Base-by-base conservation (phyloP, 805 yeast species). In the Wickerhamomyces ciferrii region DNA sequence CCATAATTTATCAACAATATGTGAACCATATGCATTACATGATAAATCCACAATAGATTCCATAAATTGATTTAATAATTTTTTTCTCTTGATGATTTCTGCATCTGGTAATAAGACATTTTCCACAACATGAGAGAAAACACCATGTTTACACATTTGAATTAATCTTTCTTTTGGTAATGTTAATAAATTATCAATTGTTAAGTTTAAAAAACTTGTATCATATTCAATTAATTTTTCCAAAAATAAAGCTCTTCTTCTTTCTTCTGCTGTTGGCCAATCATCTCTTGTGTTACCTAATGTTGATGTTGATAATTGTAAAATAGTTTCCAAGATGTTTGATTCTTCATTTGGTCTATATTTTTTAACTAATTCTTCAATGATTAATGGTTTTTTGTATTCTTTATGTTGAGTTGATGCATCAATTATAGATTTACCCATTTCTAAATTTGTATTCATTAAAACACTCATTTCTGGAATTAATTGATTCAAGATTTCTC, bases 241-340 rank as follows among this genome's bases (percentile, higher is more conserved):
- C 47, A 87, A 66, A 54, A 90, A 84, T 18, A 87, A 55, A 0
- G 96, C 72, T 50, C 94, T 71, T 68, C 91, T 79, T 71, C 95
- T 78, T 61, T 88, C 96, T 56, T 87, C 94, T 0, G 90, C 85
- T 1, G 96, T 88, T 41, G 96, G 96, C 96, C 96, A 87, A 62
- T 88, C 96, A 54, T 81, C 95, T 52, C 78, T 78, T 2, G 89
- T 84, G 63, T 87, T 86, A 27, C 92, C 94, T 46, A 88, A 67
- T 0, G 96, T 88, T 0, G 95, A 86, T 1, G 77, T 68, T 5
- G 82, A 72, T 51, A 88, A 65, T 54, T 76, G 76, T 43, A 88
- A 69, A 21, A 84, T 76, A 49, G 83, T 84, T 53, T 87, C 95
- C 50, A 87, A 68, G 42, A 87, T 74, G 24, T 70, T 60, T 1